Evolutionary conservation across 257 asterid species (phyloP).

Genomic region (Solanum sejunctum): DNA sequence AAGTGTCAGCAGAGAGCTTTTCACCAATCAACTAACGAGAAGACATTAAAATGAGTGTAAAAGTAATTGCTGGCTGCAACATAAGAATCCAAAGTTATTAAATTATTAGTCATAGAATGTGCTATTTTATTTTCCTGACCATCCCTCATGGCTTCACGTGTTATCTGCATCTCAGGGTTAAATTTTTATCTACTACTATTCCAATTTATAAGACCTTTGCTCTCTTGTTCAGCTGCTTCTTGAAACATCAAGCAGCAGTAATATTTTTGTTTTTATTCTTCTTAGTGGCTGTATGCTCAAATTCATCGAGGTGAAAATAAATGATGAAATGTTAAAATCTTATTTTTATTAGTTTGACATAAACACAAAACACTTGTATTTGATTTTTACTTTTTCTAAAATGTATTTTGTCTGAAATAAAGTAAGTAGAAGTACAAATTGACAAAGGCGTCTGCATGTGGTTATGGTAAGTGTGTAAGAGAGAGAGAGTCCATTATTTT

Average conservation of each 20-base stretch:
- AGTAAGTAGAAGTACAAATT: background rate
- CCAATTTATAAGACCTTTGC: no score
- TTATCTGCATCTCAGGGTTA: conserved; percentile 17
- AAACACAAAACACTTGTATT: background rate
- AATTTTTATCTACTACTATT: background rate
- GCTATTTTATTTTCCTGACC: conserved; percentile 18
- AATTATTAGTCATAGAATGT: conserved; percentile 20
- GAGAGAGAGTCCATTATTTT: background rate
- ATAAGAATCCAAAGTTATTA: conserved; percentile 27
- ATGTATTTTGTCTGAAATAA: background rate
- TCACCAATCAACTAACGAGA: background rate
- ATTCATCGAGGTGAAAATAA: no score
- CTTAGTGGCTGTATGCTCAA: background rate
- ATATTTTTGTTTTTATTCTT: background rate
- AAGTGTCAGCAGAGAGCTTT: conserved; percentile 18
- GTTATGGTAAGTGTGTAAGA: background rate
- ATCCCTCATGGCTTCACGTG: conserved; percentile 69
- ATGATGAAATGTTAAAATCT: background rate
- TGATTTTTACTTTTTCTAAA: background rate
- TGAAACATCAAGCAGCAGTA: background rate
- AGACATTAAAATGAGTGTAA: conserved; percentile 9
- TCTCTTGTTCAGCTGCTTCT: background rate
- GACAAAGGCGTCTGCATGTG: conserved; percentile 2
- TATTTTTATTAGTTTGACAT: background rate
- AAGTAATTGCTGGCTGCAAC: background rate